Base-by-base conservation (phyloP, 2,329 filamentous ascomycete genomes). In the Pseudogymnoascus verrucosus region DNA sequence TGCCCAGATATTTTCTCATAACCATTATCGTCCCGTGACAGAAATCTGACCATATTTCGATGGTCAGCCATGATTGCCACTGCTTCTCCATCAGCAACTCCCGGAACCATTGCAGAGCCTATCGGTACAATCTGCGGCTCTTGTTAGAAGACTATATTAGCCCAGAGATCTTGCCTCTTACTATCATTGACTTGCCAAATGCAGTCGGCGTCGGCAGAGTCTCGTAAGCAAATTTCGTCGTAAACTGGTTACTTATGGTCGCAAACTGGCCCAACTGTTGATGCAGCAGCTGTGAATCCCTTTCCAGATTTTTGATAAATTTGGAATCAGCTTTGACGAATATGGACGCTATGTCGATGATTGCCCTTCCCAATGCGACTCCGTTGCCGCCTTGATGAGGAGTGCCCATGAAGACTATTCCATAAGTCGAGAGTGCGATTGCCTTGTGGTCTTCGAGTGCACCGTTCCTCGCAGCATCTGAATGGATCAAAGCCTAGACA, bases 331-430 rank as follows among this genome's bases (percentile, higher is more conserved):
- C 69, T 19, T 67, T 66, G 28, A 72, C 67, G 64, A 74, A 73
- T 5, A 77, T 69, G 31, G 74, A 76, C 14, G 72, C 72, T 4
- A 75, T 65, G 44, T 61, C 60, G 16, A 66, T 61, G n/a, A 66
- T 62, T 60, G 28, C 62, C 59, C 62, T 64, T 31, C 66, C 67
- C 51, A 31, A 63, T 36, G 40, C 44, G 37, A 74, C 73, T 28
- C 73, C 71, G 44, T 69, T 71, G 54, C 73, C 72, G 62, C 74
- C 75, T 65, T 75, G 69, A 67, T 77, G 73, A 47, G 74, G 75
- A 21, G 75, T 78, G 26, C 75, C 75, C 65, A 77, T 73, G 67
- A 77, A 77, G 10, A 77, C 62, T 65, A 77, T 73, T 7, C 74
- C 74, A 67, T 76, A 74, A 60, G 74, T 77, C 21, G 72, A 77